These are phyloP conservation scores for Saccharomycopsis olivae DNA, from an alignment of 805 yeast genomes.

Conservation along the genomic window DNA sequence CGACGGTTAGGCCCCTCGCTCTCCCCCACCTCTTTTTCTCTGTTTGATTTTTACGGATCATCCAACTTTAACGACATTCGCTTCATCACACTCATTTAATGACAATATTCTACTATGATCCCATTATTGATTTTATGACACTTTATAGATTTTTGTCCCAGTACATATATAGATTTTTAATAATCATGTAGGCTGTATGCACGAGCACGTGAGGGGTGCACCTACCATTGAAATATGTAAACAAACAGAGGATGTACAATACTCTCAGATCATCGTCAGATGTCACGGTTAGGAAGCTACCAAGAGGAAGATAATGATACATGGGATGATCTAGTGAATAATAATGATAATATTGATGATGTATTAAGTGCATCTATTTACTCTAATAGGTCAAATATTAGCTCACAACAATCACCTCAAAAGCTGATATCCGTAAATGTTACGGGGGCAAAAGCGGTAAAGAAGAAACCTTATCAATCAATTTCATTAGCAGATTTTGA, in stretches of 20 bases:
- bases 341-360: constrained; percentile 13
- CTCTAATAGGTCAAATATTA: constrained; percentile 5
- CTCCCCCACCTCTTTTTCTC: neutral
- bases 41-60: too few relatives aligned
- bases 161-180: too few relatives aligned
- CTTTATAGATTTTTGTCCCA: too few relatives aligned
- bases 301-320: constrained; percentile 14
- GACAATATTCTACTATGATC: too few relatives aligned
- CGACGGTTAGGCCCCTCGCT: neutral
- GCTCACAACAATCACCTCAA: neutral
- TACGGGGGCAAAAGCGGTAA: neutral
- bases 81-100: too few relatives aligned
- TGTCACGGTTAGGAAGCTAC: constrained; percentile 7
- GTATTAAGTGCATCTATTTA: constrained; percentile 13
- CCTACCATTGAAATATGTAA: too few relatives aligned
- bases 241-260: too few relatives aligned
- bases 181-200: too few relatives aligned
- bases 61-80: too few relatives aligned
- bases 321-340: constrained; percentile 16
- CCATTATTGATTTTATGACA: too few relatives aligned
- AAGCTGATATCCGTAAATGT: neutral
- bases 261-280: too few relatives aligned
- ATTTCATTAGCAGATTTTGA: constrained; percentile 12
- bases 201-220: too few relatives aligned
- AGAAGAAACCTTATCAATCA: constrained; percentile 11